Percentiles rank a stretch among this genome's conserved stretches.
These are phyloP conservation scores for Salix caprea DNA, from an alignment of 345 rosid genomes.

Conservation along the genomic window DNA sequence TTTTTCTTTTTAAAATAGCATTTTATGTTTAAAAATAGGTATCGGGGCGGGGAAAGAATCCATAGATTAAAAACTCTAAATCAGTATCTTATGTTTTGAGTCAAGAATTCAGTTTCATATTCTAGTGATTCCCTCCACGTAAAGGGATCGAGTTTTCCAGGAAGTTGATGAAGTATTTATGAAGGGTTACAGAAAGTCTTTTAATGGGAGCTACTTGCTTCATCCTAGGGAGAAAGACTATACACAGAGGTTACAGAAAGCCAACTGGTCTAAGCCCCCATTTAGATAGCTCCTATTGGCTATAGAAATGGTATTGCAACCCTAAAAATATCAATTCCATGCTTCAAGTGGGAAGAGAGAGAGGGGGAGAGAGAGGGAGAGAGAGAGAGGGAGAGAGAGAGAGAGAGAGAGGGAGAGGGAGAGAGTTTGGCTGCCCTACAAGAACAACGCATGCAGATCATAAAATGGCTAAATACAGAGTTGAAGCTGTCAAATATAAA, in stretches of 20 bases:
- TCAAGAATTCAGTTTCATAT: background rate
- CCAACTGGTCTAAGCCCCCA: background rate
- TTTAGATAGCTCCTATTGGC: background rate
- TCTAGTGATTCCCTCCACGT: background rate
- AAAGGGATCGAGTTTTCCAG: background rate
- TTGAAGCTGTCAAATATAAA: conserved; percentile 7
- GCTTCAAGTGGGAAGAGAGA: background rate
- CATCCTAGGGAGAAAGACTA: background rate
- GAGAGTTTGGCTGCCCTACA: background rate
- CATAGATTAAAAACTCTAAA: too few relatives aligned
- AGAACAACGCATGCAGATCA: background rate
- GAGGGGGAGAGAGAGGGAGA: background rate
- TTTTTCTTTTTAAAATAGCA: too few relatives aligned
- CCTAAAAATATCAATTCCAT: background rate
- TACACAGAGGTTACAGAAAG: too few relatives aligned
- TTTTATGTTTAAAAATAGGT: too few relatives aligned
- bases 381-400: background rate
- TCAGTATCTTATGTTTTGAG: too few relatives aligned
- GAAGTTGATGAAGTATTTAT: background rate
- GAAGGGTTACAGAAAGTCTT: background rate
- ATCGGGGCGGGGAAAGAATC: too few relatives aligned
- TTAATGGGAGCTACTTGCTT: background rate
- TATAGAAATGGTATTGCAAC: background rate
- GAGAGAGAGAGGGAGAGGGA: background rate
- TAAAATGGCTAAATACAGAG: background rate